Conservation (phyloP, 2,329 filamentous ascomycete genomes). For the Calonectria leucothoes region DNA sequence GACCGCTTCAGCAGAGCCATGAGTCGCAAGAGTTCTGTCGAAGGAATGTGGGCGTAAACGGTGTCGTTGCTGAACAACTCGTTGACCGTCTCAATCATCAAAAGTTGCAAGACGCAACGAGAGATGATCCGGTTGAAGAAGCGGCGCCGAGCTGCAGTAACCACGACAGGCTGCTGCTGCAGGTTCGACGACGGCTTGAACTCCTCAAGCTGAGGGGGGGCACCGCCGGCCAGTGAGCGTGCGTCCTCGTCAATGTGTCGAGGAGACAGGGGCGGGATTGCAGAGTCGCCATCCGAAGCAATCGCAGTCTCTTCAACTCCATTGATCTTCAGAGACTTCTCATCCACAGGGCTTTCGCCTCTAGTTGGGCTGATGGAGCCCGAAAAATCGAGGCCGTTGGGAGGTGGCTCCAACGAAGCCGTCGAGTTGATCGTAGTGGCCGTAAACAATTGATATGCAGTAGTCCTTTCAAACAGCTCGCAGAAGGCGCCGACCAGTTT, state of each 20-base stretch:
- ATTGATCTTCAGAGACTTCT: constrained; percentile 72
- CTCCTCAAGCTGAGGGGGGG: constrained; percentile 75
- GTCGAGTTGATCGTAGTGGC: constrained; percentile 72
- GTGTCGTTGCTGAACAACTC: constrained; percentile 98
- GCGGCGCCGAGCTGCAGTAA: constrained; percentile 90
- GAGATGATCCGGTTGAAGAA: constrained; percentile 99
- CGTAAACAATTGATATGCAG: constrained; percentile 94
- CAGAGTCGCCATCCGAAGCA: constrained; percentile 47
- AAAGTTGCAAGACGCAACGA: constrained; percentile 93
- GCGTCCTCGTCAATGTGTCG: constrained; percentile 48
- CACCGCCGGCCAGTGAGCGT: constrained; percentile 47
- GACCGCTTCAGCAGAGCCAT: constrained; percentile 97
- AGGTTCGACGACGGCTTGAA: constrained; percentile 82
- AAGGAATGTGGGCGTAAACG: constrained; percentile 94
- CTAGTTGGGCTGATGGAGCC: constrained; percentile 54
- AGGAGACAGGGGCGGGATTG: constrained; percentile 41
- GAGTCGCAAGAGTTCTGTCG: constrained; percentile 85
- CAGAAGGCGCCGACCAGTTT: constrained; percentile 97
- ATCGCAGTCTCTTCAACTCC: constrained; percentile 56
- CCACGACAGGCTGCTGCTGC: constrained; percentile 89
- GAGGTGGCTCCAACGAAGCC: constrained; percentile 61
- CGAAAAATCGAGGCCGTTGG: constrained; percentile 65
- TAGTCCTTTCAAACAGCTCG: constrained; percentile 93
- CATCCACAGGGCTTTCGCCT: constrained; percentile 56
- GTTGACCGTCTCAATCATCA: constrained; percentile 99